Percentiles rank a stretch among this genome's conserved stretches.
Evolutionary conservation across 345 rosid genomes (phyloP).

Genomic region (Salix dunnii): DNA sequence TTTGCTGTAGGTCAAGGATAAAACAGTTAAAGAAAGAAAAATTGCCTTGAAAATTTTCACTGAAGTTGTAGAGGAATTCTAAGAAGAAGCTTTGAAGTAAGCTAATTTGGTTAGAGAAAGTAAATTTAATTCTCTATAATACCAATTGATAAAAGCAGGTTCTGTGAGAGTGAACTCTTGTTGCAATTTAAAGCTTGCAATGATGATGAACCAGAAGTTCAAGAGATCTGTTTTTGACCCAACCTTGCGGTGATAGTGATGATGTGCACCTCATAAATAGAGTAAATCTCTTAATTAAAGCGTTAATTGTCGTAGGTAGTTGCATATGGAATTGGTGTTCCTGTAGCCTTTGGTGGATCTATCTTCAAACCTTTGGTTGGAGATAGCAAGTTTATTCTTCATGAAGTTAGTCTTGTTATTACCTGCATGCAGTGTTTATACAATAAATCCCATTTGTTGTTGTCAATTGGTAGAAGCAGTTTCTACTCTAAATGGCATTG

Average conservation of each 20-base stretch:
- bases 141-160: slow-evolving; percentile 1
- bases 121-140: not conserved
- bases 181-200: slow-evolving; percentile 1
- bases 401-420: too few relatives aligned
- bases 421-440: too few relatives aligned
- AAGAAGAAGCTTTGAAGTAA: not conserved
- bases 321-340: not conserved
- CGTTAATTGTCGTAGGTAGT: not conserved
- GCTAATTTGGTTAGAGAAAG: not conserved
- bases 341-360: slow-evolving; percentile 15
- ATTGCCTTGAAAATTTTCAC: slow-evolving; percentile 2
- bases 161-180: not conserved
- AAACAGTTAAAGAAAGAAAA: not conserved
- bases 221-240: not conserved
- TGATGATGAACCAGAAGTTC: not conserved
- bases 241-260: too few relatives aligned
- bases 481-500: not conserved
- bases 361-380: not conserved
- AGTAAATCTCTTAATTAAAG: not conserved
- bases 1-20: slow-evolving; percentile 3
- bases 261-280: not conserved
- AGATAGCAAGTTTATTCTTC: not conserved
- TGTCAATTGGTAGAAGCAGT: slow-evolving; percentile 9
- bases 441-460: not conserved
- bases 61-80: slow-evolving; percentile 1